phyloP scores from a whole-genome alignment of 495 filamentous ascomycete species.

The Penicillium bovifimosum region DNA sequence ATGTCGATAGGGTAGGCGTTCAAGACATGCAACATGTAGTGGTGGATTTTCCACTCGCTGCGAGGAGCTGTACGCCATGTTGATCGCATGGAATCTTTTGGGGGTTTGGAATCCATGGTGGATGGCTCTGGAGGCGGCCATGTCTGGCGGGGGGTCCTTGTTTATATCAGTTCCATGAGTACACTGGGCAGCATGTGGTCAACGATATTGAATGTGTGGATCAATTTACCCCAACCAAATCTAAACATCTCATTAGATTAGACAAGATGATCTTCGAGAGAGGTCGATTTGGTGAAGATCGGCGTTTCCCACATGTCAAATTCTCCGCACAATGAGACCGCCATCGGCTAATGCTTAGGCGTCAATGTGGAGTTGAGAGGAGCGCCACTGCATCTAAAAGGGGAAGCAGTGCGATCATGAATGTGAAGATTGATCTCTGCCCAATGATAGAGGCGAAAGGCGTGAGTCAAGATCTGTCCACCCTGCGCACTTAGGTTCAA shows the following conservation, averaged over 20 bases:
- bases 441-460: not conserved
- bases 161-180: conserved; percentile 15
- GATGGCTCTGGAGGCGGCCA: not conserved
- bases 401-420: conserved; percentile 1
- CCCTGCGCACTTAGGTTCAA: not conserved
- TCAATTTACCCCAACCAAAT: conserved; percentile 19
- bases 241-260: conserved; percentile 2
- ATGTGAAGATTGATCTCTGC: not conserved
- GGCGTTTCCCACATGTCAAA: conserved; percentile 15
- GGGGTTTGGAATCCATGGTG: conserved; percentile 23
- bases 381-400: not conserved
- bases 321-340: conserved; percentile 9
- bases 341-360: not conserved
- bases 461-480: not conserved
- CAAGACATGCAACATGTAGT: conserved; percentile 31
- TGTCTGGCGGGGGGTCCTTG: not conserved
- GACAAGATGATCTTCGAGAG: not conserved
- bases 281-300: conserved; percentile 5
- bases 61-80: conserved; percentile 35
- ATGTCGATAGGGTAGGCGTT: conserved; percentile 32
- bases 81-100: conserved; percentile 42
- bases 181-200: conserved; percentile 12
- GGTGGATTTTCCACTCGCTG: conserved; percentile 30
- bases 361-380: not conserved
- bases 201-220: conserved; percentile 10